phyloP scores from a whole-genome alignment of 2,329 filamentous ascomycete genomes.

The Gliomastix tumulicola region DNA sequence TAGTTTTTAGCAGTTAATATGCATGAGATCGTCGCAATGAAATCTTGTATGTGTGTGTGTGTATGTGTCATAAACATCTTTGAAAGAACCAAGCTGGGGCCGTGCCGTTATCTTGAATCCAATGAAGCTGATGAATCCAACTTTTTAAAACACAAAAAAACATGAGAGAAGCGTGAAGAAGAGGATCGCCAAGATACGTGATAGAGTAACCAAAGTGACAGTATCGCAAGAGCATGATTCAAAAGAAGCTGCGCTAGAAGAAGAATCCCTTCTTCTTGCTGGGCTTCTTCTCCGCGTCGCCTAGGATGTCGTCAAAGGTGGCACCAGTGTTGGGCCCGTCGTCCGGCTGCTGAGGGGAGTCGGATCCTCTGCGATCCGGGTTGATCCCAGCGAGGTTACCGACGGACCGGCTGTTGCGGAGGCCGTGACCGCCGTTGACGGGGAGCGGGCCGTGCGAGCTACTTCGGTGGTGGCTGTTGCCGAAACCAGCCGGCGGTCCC shows the following conservation, averaged over 20 bases:
- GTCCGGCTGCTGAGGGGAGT: conserved; percentile 2
- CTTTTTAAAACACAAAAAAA: conserved; percentile 4
- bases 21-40: too few species aligned
- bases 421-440: conserved; percentile 19
- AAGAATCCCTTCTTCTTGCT: conserved; percentile 33
- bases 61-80: too few species aligned
- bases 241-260: conserved; percentile 18
- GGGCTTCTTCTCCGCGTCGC: conserved; percentile 17
- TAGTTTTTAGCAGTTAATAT: too few species aligned
- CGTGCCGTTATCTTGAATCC: too few species aligned
- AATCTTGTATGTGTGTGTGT: too few species aligned
- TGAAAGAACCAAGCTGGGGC: too few species aligned
- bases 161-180: neutral
- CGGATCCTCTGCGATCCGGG: conserved; percentile 5
- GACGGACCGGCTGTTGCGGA: conserved; percentile 17
- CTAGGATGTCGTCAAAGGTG: conserved; percentile 43
- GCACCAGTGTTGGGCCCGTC: conserved; percentile 18
- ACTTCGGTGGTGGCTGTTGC: conserved; percentile 21
- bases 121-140: too few species aligned
- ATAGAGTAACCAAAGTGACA: too few species aligned
- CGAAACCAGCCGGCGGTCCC: conserved; percentile 18
- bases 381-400: conserved; percentile 24
- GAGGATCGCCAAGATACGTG: neutral
- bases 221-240: too few species aligned
- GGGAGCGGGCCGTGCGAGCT: conserved; percentile 25